Conservation (phyloP, 495 filamentous ascomycete species). For the Neurospora hispaniola region DNA sequence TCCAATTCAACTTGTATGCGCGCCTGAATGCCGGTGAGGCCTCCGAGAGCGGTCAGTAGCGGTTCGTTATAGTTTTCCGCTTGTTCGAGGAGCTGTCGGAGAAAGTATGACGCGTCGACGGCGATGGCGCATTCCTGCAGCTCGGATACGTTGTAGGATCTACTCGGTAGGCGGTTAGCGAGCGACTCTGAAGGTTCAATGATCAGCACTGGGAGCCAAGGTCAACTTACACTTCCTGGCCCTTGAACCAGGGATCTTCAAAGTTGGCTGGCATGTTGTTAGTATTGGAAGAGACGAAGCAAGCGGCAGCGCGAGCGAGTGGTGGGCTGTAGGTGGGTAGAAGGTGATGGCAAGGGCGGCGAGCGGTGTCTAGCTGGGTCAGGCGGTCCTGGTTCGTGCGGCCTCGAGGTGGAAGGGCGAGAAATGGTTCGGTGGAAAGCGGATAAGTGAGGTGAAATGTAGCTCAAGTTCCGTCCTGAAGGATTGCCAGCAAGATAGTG, state of each 20-base stretch:
- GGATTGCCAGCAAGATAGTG: neutral
- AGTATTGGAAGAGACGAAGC: neutral
- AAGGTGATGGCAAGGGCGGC: neutral
- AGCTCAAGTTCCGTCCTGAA: neutral
- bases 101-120: slow-evolving; percentile 85
- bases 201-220: neutral
- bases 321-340: neutral
- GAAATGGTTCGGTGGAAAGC: neutral
- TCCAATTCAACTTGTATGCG: slow-evolving; percentile 67
- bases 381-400: neutral
- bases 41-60: slow-evolving; percentile 80
- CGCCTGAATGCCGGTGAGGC: slow-evolving; percentile 63
- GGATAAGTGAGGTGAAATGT: neutral
- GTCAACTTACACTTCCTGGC: slow-evolving; percentile 31
- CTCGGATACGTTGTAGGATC: slow-evolving; percentile 26
- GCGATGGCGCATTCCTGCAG: slow-evolving; percentile 65
- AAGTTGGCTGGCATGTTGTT: slow-evolving; percentile 21
- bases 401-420: neutral
- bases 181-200: neutral
- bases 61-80: slow-evolving; percentile 64
- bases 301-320: slow-evolving; percentile 14
- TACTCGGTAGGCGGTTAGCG: slow-evolving; percentile 11
- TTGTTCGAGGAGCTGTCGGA: slow-evolving; percentile 56
- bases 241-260: slow-evolving; percentile 37
- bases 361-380: neutral